Base-by-base conservation (phyloP, 116 monocot genomes). In the Posidonia oceanica region DNA sequence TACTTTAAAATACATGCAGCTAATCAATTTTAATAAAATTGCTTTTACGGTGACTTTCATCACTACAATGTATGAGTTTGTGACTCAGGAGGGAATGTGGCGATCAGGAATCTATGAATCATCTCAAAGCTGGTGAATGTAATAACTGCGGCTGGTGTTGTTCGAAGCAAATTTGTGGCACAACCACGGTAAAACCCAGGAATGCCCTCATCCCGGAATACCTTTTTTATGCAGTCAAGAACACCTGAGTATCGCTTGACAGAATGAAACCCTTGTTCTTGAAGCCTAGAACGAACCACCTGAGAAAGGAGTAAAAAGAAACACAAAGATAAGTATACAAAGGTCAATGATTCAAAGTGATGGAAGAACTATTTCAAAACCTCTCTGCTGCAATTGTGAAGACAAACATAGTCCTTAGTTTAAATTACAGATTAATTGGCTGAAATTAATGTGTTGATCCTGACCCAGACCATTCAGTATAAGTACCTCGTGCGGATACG, bases 41-140 rank as follows among this genome's bases (percentile, higher is more conserved):
- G 41, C 38, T 10, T 48, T 65, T 23, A 65, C 3, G 39, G 38
- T 37, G 63, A 37, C 4, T 5, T 37, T 64, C 11, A 53, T 69
- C 3, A 61, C 18, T 77, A 81, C 21, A 92, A 55, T 44, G 76
- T 53, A 23, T 88, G 83, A 17, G 82, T 62, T 53, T 84, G 88
- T n/a, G 83, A 64, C 66, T 89, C 83, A 3, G 86, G 71, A 58
- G 82, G 85, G 69, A 83, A 87, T 14, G 80, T 44, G 41, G 72
- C 41, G 23, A 86, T 65, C 44, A 95, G 77, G 55, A 76, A 86
- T 83, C 95, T 80, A 53, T 95, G 95, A 20, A 91, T 91, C 95
- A 95, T 91, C 81, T 95, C 95, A 69, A 88, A 95, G 75, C 91
- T 95, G 5, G 95, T 95, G 75, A 95, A 95, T 18, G 95, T 95